Evolutionary conservation across 192 early-diverging fungal species (phyloP).

Genomic region (Backusella macrospora): DNA sequence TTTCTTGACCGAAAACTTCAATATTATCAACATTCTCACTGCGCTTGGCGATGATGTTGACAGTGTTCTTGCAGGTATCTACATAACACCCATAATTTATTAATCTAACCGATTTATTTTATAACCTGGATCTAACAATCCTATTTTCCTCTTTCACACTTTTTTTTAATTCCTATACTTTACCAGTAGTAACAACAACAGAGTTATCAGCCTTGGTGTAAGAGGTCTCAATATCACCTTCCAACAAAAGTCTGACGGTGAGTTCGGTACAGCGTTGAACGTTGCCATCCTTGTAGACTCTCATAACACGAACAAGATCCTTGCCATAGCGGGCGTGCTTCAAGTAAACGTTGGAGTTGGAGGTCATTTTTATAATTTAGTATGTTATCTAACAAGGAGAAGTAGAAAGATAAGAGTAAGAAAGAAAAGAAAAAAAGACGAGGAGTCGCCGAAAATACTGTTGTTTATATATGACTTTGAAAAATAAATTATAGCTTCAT

Average conservation of each 20-base stretch:
- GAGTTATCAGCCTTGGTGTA: conserved; percentile 81
- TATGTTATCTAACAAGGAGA: neutral
- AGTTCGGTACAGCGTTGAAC: conserved; percentile 72
- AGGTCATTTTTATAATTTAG: conserved; percentile 17
- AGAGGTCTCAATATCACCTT: conserved; percentile 57
- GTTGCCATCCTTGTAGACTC: conserved; percentile 62
- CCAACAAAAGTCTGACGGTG: conserved; percentile 61
- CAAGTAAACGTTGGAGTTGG: conserved; percentile 37
- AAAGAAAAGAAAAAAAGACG: neutral
- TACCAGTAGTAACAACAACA: conserved; percentile 69
- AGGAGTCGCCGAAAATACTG: neutral
- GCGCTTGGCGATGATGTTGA: conserved; percentile 73
- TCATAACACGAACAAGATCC: conserved; percentile 70
- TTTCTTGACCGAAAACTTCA: too few relatives aligned
- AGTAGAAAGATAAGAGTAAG: neutral
- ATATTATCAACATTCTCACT: conserved; percentile 66
- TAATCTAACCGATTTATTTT: too few relatives aligned
- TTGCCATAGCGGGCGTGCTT: too few relatives aligned
- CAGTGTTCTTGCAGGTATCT: too few relatives aligned
- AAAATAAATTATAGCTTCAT: neutral
- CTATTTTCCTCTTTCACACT: too few relatives aligned
- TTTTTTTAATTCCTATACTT: conserved; percentile 76
- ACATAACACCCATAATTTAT: too few relatives aligned
- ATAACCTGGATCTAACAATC: too few relatives aligned
- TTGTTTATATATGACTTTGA: conserved; percentile 10